Conservation (phyloP, 1,284 basidiomycete genomes). For the Kalmanozyma brasiliensis region DNA sequence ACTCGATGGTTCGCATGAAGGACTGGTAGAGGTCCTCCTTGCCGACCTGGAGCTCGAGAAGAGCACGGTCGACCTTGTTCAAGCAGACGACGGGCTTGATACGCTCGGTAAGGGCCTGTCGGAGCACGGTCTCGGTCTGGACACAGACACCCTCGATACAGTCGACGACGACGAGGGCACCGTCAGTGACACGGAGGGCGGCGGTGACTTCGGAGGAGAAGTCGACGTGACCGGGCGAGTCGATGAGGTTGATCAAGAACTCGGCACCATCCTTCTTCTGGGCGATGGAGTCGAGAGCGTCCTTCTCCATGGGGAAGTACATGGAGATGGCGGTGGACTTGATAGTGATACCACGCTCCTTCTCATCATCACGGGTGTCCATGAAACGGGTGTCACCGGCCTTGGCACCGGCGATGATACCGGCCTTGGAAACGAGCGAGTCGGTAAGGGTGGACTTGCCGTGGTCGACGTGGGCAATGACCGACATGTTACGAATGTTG, state of each 20-base stretch:
- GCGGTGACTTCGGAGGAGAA: constrained; percentile 99
- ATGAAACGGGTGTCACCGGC: constrained; percentile 96
- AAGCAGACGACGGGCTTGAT: constrained; percentile 99
- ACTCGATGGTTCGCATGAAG: constrained; percentile 97
- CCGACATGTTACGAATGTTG: constrained; percentile 93
- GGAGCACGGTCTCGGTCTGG: constrained; percentile 98
- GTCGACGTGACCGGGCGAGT: constrained; percentile 99
- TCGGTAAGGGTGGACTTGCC: constrained; percentile 99
- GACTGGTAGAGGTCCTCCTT: constrained; percentile 99
- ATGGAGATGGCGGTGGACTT: constrained; percentile 99
- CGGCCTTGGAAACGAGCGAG: constrained; percentile 98
- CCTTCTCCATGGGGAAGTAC: constrained; percentile 97
- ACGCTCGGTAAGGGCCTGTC: constrained; percentile 96
- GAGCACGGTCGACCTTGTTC: constrained; percentile 99
- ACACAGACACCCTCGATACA: constrained; percentile 99
- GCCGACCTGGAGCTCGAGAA: constrained; percentile 96
- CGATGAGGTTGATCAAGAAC: constrained; percentile 99
- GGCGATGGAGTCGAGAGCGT: constrained; percentile 77
- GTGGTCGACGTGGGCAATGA: constrained; percentile 82
- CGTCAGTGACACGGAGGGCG: constrained; percentile 99
- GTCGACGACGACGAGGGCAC: constrained; percentile 91
- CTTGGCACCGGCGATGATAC: constrained; percentile 96
- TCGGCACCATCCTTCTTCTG: constrained; percentile 94
- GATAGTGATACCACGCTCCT: constrained; percentile 99
- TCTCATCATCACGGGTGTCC: constrained; percentile 97